Conservation (phyloP, 2,329 filamentous ascomycete genomes). For the Plenodomus tracheiphilus region DNA sequence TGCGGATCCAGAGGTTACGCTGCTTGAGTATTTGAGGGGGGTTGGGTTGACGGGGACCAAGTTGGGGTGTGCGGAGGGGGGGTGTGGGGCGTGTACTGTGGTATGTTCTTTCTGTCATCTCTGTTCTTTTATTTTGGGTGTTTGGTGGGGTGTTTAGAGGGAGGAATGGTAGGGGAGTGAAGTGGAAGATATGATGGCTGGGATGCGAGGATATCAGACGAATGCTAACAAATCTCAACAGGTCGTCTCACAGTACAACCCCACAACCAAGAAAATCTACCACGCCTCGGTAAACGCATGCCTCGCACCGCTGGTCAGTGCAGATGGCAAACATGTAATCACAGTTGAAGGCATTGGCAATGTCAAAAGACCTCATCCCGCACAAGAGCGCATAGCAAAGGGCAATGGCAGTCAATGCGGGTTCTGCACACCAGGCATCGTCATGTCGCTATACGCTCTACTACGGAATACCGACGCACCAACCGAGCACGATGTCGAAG, state of each 20-base stretch:
- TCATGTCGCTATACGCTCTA: slow-evolving; percentile 94
- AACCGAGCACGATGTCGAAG: slow-evolving; percentile 82
- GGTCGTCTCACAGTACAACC: slow-evolving; percentile 89
- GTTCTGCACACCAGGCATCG: slow-evolving; percentile 96
- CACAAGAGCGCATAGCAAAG: slow-evolving; percentile 88
- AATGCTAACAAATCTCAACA: slow-evolving; percentile 27
- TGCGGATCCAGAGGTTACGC: slow-evolving; percentile 86
- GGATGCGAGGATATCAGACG: not conserved
- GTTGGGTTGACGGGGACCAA: slow-evolving; percentile 96
- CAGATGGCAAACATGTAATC: slow-evolving; percentile 97
- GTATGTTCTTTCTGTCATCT: slow-evolving; percentile 52
- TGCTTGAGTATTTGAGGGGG: slow-evolving; percentile 89
- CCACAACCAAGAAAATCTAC: slow-evolving; percentile 88
- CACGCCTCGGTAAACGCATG: slow-evolving; percentile 97
- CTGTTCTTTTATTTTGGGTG: not conserved
- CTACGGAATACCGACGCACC: slow-evolving; percentile 81
- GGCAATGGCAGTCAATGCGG: slow-evolving; percentile 92
- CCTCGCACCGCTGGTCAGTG: slow-evolving; percentile 84
- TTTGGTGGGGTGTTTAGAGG: not conserved
- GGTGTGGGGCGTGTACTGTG: slow-evolving; percentile 94
- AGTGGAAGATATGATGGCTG: not conserved
- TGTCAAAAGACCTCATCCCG: slow-evolving; percentile 81
- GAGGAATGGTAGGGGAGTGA: not conserved
- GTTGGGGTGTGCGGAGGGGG: slow-evolving; percentile 93
- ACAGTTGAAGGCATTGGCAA: slow-evolving; percentile 96